A percentile compares a stretch with the other conserved stretches of the same genome.
phyloP scores from a whole-genome alignment of 2,329 filamentous ascomycete genomes.

The Cryphonectria carpinicola region DNA sequence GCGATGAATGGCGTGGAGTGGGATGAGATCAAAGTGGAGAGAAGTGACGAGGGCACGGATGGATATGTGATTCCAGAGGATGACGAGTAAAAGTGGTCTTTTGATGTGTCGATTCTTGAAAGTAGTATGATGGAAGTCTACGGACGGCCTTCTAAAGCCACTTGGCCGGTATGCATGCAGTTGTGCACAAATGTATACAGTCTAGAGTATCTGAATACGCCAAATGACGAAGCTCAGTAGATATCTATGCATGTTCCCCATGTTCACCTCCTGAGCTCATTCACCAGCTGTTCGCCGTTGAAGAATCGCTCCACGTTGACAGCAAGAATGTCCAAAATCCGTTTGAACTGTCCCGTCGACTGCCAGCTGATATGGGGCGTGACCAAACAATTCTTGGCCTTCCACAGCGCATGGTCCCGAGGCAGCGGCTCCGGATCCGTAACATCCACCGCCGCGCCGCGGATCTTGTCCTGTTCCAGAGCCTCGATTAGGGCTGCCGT shows the following conservation, averaged over 20 bases:
- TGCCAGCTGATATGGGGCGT: slow-evolving; percentile 43
- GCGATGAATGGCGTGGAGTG: slow-evolving; percentile 26
- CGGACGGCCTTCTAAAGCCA: no score
- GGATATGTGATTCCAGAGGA: slow-evolving; percentile 31
- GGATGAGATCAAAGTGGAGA: slow-evolving; percentile 29
- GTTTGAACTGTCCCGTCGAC: slow-evolving; percentile 33
- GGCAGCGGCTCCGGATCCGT: slow-evolving; percentile 74
- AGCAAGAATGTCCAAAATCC: slow-evolving; percentile 34
- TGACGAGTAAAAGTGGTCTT: background rate
- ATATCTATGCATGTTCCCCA: no score
- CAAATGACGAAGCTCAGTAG: background rate
- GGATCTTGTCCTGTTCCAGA: slow-evolving; percentile 43
- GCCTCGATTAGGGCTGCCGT: slow-evolving; percentile 58
- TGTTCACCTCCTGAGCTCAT: slow-evolving; percentile 27
- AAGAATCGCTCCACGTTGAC: slow-evolving; percentile 37
- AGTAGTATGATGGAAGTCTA: background rate
- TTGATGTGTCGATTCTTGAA: background rate
- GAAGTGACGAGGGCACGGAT: slow-evolving; percentile 36
- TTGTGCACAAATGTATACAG: background rate
- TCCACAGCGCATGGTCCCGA: slow-evolving; percentile 67
- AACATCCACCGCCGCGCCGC: slow-evolving; percentile 71
- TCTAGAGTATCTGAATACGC: background rate
- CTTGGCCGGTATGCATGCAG: background rate
- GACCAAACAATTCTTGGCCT: slow-evolving; percentile 64
- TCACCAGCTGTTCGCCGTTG: slow-evolving; percentile 35